A percentile compares a stretch with the other conserved stretches of the same genome.
Conservation (phyloP, 371 early-diverging fungal genomes). For the Circinella umbellata region DNA sequence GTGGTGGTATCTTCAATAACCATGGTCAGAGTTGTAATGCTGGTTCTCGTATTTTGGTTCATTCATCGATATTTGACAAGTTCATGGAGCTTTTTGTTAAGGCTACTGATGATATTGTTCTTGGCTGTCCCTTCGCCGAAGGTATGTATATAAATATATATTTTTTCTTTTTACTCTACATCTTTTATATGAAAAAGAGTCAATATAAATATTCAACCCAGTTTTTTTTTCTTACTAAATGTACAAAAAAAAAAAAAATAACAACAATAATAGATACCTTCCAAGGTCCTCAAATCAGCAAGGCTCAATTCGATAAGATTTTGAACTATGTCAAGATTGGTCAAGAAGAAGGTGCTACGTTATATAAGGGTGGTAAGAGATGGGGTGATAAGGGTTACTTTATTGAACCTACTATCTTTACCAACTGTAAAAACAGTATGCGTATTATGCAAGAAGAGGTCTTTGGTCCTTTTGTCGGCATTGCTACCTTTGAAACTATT, state of each 20-base stretch:
- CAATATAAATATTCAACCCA: no score
- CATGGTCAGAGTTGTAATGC: slow-evolving; percentile 92
- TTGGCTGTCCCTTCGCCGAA: slow-evolving; percentile 66
- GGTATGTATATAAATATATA: not conserved
- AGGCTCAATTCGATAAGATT: slow-evolving; percentile 78
- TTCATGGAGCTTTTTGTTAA: slow-evolving; percentile 73
- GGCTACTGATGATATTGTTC: slow-evolving; percentile 51
- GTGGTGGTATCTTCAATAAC: slow-evolving; percentile 79
- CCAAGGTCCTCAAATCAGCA: slow-evolving; percentile 82
- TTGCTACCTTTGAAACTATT: slow-evolving; percentile 73
- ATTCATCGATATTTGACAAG: slow-evolving; percentile 72
- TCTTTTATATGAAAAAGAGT: no score
- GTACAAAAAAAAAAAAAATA: no score
- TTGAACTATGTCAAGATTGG: slow-evolving; percentile 65
- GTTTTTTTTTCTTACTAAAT: no score
- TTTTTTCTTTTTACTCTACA: no score
- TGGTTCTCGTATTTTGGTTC: slow-evolving; percentile 83
- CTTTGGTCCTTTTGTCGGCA: slow-evolving; percentile 92
- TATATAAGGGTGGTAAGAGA: slow-evolving; percentile 74
- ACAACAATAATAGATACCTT: slow-evolving; percentile 35
- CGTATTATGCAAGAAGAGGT: slow-evolving; percentile 84
- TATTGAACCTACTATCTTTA: slow-evolving; percentile 81
- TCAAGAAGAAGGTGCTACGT: slow-evolving; percentile 63
- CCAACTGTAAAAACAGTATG: slow-evolving; percentile 67
- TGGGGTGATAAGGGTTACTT: slow-evolving; percentile 75